Conservation (phyloP, 208 protist genomes). For the Crithidia fasciculata region DNA sequence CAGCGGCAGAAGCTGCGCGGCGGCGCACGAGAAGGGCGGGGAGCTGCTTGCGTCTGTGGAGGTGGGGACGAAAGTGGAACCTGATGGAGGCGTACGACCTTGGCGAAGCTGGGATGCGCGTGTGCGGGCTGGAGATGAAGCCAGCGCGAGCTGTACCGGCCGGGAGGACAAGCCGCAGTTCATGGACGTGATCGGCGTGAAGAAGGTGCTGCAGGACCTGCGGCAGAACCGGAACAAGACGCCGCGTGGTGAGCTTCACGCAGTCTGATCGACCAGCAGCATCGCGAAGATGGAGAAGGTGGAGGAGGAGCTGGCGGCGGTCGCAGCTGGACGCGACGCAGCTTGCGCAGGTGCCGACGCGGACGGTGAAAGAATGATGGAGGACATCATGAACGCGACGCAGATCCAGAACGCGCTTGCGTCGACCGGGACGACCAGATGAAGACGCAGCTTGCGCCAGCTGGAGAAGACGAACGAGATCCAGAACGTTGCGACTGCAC, state of each 20-base stretch:
- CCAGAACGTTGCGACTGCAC: conserved; percentile 79
- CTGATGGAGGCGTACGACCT: conserved; percentile 85
- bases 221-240: conserved; percentile 87
- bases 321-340: conserved; percentile 75
- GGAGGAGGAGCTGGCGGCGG: conserved; percentile 67
- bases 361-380: conserved; percentile 72
- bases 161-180: conserved; percentile 90
- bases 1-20: conserved; percentile 79
- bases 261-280: conserved; percentile 80
- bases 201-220: conserved; percentile 82
- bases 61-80: conserved; percentile 84
- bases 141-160: conserved; percentile 81
- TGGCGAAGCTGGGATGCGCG: conserved; percentile 80
- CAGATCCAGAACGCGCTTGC: conserved; percentile 79
- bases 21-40: conserved; percentile 77
- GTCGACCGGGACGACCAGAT: conserved; percentile 82
- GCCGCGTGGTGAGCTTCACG: conserved; percentile 77
- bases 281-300: conserved; percentile 85
- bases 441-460: conserved; percentile 76
- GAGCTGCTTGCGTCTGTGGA: conserved; percentile 75
- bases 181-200: conserved; percentile 75
- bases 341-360: conserved; percentile 67
- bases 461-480: conserved; percentile 84
- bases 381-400: conserved; percentile 85
- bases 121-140: conserved; percentile 74